These are phyloP conservation scores for Cadophora sp. DNA, from an alignment of 2,329 filamentous ascomycete genomes.

Conservation along the genomic window DNA sequence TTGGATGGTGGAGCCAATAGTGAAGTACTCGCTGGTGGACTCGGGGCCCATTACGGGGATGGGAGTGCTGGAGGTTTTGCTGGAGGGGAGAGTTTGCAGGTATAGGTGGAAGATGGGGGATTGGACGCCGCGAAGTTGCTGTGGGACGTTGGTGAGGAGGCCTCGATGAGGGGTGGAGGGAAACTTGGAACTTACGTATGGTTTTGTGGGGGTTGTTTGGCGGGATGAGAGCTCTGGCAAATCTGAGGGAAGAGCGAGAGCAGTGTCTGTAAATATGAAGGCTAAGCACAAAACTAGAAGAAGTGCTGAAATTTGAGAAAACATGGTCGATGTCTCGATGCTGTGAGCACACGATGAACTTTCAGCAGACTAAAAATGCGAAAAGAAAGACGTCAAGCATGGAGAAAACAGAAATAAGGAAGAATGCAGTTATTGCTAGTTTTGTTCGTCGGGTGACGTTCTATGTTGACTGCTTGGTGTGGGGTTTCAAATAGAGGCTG, in stretches of 20 bases:
- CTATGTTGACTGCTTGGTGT: conserved; percentile 8
- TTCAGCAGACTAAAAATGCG: no score
- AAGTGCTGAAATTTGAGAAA: neutral
- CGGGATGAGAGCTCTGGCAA: conserved; percentile 7
- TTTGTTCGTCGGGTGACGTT: conserved; percentile 14
- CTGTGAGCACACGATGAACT: no score
- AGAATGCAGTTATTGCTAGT: no score
- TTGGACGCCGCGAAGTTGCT: conserved; percentile 55
- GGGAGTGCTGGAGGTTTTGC: conserved; percentile 42
- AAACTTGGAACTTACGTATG: neutral
- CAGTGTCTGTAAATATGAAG: neutral
- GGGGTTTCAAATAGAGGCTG: conserved; percentile 32
- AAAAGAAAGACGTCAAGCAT: no score
- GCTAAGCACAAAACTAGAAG: neutral
- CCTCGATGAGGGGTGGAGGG: neutral
- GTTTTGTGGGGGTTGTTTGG: conserved; percentile 8
- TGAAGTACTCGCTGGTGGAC: conserved; percentile 54
- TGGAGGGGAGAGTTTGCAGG: conserved; percentile 49
- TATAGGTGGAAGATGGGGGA: conserved; percentile 60
- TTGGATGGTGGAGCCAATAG: conserved; percentile 56
- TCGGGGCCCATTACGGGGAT: conserved; percentile 58
- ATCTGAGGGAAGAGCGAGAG: conserved; percentile 11
- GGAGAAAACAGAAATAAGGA: no score
- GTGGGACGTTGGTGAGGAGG: conserved; percentile 10
- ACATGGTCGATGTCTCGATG: neutral